Evolutionary conservation across 805 yeast species (phyloP).

Genomic region (Candida easanensis): DNA sequence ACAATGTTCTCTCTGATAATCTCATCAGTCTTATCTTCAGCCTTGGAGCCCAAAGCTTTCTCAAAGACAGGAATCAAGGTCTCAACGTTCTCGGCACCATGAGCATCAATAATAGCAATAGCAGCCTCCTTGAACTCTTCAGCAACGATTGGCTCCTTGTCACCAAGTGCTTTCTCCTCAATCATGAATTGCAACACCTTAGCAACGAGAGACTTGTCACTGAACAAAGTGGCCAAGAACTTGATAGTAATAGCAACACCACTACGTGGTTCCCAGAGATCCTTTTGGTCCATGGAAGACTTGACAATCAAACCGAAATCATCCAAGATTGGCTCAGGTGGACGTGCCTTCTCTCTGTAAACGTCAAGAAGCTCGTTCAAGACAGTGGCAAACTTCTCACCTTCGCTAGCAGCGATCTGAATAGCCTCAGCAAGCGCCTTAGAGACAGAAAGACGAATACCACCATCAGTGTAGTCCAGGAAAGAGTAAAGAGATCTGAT

Average conservation of each 20-base stretch:
- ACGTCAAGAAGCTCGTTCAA: slow-evolving; percentile 47
- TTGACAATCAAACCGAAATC: slow-evolving; percentile 76
- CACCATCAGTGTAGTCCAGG: slow-evolving; percentile 56
- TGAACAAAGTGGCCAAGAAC: slow-evolving; percentile 46
- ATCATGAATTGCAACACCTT: slow-evolving; percentile 62
- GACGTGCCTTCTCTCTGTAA: slow-evolving; percentile 60
- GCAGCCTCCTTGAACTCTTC: slow-evolving; percentile 92
- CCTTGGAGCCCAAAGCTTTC: slow-evolving; percentile 48
- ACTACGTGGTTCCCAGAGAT: slow-evolving; percentile 81
- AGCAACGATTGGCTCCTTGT: slow-evolving; percentile 66
- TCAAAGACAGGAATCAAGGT: slow-evolving; percentile 80
- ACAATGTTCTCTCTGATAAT: slow-evolving; percentile 74
- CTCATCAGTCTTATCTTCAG: slow-evolving; percentile 52
- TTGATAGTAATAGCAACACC: slow-evolving; percentile 73
- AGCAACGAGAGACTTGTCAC: slow-evolving; percentile 39
- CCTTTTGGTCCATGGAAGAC: slow-evolving; percentile 57
- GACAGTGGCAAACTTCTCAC: slow-evolving; percentile 29
- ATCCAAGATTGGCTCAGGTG: slow-evolving; percentile 76
- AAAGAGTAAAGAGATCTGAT: slow-evolving; percentile 46
- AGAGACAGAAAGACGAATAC: slow-evolving; percentile 72
- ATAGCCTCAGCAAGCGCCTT: slow-evolving; percentile 64
- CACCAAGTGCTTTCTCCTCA: slow-evolving; percentile 66
- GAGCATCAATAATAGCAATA: slow-evolving; percentile 58
- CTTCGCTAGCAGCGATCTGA: slow-evolving; percentile 29
- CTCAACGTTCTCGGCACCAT: slow-evolving; percentile 70